Percentiles rank a stretch among this genome's conserved stretches.
Conservation (phyloP, 2,329 filamentous ascomycete species). For the Penicillium sp. region DNA sequence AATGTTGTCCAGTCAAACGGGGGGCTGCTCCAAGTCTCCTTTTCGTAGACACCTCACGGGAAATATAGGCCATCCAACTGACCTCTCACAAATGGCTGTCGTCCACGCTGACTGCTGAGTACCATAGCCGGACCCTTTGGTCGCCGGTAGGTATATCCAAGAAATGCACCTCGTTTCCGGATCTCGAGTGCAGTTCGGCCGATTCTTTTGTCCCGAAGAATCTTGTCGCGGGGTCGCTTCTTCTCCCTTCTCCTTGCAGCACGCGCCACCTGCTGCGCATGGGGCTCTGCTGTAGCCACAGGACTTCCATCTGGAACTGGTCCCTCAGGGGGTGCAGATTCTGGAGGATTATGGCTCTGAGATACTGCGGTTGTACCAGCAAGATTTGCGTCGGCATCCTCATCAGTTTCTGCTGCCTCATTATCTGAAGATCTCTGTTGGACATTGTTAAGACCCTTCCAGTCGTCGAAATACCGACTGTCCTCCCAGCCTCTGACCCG, state of each 20-base stretch:
- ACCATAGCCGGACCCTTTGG: slow-evolving; percentile 36
- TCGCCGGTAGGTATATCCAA: slow-evolving; percentile 79
- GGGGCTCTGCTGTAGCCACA: slow-evolving; percentile 1
- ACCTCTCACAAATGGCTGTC: slow-evolving; percentile 22
- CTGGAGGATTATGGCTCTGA: not conserved
- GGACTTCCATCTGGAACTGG: not conserved
- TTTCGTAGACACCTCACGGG: not conserved
- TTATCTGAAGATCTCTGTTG: slow-evolving; percentile 29
- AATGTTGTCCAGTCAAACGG: not conserved
- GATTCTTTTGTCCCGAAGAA: slow-evolving; percentile 68
- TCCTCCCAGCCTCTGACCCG: slow-evolving; percentile 64
- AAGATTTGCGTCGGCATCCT: not conserved
- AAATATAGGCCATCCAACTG: slow-evolving; percentile 26
- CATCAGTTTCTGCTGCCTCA: slow-evolving; percentile 11
- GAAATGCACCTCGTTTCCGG: slow-evolving; percentile 75
- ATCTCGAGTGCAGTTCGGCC: slow-evolving; percentile 68
- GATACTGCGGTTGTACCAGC: not conserved
- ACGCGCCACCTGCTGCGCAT: slow-evolving; percentile 36
- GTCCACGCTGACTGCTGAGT: slow-evolving; percentile 33
- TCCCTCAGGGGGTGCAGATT: not conserved
- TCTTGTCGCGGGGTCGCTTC: slow-evolving; percentile 76
- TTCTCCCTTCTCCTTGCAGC: slow-evolving; percentile 56
- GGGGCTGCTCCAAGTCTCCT: not conserved
- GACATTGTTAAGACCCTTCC: slow-evolving; percentile 63
- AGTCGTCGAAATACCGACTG: slow-evolving; percentile 80